Base-by-base conservation (phyloP, 495 filamentous ascomycete genomes). In the Evernia prunastri region DNA sequence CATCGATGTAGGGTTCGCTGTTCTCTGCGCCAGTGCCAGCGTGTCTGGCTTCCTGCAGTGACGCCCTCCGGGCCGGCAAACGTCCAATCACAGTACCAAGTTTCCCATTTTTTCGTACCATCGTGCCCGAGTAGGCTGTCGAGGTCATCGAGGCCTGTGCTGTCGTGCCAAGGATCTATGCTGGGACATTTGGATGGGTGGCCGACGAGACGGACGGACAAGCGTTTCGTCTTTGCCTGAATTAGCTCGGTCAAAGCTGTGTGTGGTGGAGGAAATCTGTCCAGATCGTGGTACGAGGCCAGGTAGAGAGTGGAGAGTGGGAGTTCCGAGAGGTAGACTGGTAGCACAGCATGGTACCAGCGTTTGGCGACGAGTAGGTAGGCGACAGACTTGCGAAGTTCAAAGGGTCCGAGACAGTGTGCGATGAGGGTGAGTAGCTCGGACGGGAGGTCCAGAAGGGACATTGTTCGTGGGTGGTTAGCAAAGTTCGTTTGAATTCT, bases 141-240 rank as follows among this genome's bases (percentile, higher is more conserved):
- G 15, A 39, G 9, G 25, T 62, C 17, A 23, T 42, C 20, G 27
- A 39, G 12, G 13, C 20, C 6, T 23, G 12, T 9, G 11, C 42
- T 20, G 4, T 23, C 33, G 10, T 56, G 60, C 61, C 61, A 63
- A 23, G 61, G 53, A 36, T 11, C 33, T 25, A 31, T 11, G 4
- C 37, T 31, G 29, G 56, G 40, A 9, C 43, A 36, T 35, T 20
- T 63, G 10, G 51, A 63, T 36, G 37, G 61, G 20, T 63, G 53
- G 25, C 54, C 61, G 39, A 58, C 40, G 10, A 63, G 33, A 23
- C 54, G 61, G 5, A 63, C 37, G 5, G 61, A 63, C 39, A 63
- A 37, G 13, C 37, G 40, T 31, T 25, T n/a, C 4, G 27, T 25
- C 12, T 25, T 63, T 0, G 36, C 23, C n/a, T 56, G 49, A n/a